These are phyloP conservation scores for Rhinocladiella mackenziei DNA, from an alignment of 2,329 filamentous ascomycete species.

Conservation along the genomic window DNA sequence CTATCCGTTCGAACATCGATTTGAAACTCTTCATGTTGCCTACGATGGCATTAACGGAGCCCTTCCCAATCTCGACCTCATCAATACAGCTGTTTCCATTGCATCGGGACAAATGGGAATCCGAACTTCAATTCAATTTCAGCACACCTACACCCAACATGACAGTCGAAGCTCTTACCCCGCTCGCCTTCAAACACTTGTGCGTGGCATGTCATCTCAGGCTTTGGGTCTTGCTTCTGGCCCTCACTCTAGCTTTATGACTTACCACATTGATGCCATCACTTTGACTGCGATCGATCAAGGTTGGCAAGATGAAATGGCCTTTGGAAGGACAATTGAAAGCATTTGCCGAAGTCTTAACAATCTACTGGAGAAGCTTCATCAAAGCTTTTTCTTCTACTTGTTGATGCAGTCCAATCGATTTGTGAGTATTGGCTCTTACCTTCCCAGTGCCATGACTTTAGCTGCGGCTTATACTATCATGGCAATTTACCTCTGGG, in stretches of 20 bases:
- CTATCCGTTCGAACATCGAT: slow-evolving; percentile 78
- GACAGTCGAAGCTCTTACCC: slow-evolving; percentile 70
- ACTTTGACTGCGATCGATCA: slow-evolving; percentile 85
- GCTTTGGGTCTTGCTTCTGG: slow-evolving; percentile 84
- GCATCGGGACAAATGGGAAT: slow-evolving; percentile 91
- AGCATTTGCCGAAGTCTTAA: slow-evolving; percentile 90
- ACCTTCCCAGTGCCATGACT: slow-evolving; percentile 95
- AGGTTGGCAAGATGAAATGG: slow-evolving; percentile 98
- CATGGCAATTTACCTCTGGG: slow-evolving; percentile 91
- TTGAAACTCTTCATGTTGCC: slow-evolving; percentile 82
- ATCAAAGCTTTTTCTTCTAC: slow-evolving; percentile 99
- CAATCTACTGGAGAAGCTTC: slow-evolving; percentile 91
- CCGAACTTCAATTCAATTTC: slow-evolving; percentile 61
- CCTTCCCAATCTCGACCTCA: slow-evolving; percentile 87
- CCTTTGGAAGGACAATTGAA: slow-evolving; percentile 82
- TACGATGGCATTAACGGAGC: slow-evolving; percentile 97
- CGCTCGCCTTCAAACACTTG: slow-evolving; percentile 79
- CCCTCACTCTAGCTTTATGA: slow-evolving; percentile 92
- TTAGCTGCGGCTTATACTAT: slow-evolving; percentile 93
- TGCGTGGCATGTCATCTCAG: slow-evolving; percentile 88
- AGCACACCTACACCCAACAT: slow-evolving; percentile 65
- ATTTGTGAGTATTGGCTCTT: slow-evolving; percentile 97
- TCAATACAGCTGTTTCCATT: slow-evolving; percentile 89
- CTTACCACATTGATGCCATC: slow-evolving; percentile 94
- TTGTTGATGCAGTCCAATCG: slow-evolving; percentile 84